phyloP scores from a whole-genome alignment of 2,329 filamentous ascomycete genomes.

The Sporothrix variecibatus region DNA sequence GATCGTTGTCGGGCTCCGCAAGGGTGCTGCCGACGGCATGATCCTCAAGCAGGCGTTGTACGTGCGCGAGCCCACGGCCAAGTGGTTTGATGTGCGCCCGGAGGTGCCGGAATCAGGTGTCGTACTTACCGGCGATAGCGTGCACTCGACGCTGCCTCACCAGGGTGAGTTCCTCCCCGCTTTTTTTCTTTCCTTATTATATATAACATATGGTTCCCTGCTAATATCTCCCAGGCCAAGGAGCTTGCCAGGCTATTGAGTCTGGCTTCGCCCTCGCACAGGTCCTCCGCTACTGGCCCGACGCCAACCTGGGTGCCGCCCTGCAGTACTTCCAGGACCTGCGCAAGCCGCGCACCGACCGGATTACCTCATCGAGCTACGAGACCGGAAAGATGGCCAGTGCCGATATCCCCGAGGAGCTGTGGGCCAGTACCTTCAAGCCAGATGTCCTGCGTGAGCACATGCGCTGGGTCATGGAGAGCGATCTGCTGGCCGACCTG shows the following conservation, averaged over 20 bases:
- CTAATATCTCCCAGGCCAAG: constrained; percentile 39
- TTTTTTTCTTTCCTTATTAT: neutral
- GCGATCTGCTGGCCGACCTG: constrained; percentile 28
- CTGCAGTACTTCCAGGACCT: constrained; percentile 30
- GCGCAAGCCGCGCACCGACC: constrained; percentile 30
- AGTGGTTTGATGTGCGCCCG: constrained; percentile 43
- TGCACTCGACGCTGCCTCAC: constrained; percentile 57
- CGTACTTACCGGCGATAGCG: constrained; percentile 57
- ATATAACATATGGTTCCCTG: neutral
- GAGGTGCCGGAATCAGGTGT: constrained; percentile 53
- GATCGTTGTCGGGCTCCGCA: constrained; percentile 49
- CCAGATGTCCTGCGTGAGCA: constrained; percentile 26
- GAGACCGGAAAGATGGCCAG: constrained; percentile 31
- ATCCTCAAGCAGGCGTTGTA: constrained; percentile 36
- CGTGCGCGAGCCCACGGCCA: constrained; percentile 44
- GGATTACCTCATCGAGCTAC: constrained; percentile 28
- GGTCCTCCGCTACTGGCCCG: constrained; percentile 33
- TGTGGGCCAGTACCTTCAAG: constrained; percentile 26
- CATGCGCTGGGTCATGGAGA: constrained; percentile 31
- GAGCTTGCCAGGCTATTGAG: constrained; percentile 48
- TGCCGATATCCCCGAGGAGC: constrained; percentile 30
- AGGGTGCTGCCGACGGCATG: constrained; percentile 35
- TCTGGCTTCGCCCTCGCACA: constrained; percentile 40
- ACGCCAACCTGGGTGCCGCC: constrained; percentile 21
- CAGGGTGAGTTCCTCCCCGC: constrained; percentile 35